Conservation (phyloP, 106 monocot species). For the Chionographis japonica region DNA sequence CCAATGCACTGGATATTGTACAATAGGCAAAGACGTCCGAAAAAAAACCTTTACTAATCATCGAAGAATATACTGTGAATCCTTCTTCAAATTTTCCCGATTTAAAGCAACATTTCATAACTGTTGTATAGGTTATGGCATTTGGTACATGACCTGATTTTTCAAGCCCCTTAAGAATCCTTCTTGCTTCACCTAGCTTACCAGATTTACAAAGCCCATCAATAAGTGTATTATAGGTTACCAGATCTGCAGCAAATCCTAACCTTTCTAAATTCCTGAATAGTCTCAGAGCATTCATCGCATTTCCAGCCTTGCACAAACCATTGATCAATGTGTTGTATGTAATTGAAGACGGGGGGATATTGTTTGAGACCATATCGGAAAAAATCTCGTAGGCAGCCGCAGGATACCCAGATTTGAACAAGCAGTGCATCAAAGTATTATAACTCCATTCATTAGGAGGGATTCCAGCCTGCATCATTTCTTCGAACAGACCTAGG, state of each 20-base stretch:
- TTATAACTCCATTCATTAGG: conserved; percentile 83
- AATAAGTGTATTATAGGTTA: conserved; percentile 74
- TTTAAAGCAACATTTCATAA: conserved; percentile 76
- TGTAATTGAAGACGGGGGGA: conserved; percentile 51
- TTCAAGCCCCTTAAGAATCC: conserved; percentile 49
- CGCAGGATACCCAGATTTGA: conserved; percentile 56
- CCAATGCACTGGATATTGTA: conserved; percentile 65
- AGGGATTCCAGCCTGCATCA: conserved; percentile 42
- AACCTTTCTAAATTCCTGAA: conserved; percentile 45
- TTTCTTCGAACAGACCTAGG: conserved; percentile 64
- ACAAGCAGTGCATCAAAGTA: conserved; percentile 70
- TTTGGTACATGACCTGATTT: conserved; percentile 48
- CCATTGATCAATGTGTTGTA: conserved; percentile 83
- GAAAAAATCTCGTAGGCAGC: conserved; percentile 51
- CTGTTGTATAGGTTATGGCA: conserved; percentile 71
- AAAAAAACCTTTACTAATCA: conserved; percentile 40
- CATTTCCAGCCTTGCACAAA: conserved; percentile 65
- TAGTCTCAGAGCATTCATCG: conserved; percentile 40
- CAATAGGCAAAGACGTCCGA: conserved; percentile 72
- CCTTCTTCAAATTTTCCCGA: conserved; percentile 59
- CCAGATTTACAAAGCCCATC: conserved; percentile 73
- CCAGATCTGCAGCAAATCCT: conserved; percentile 53
- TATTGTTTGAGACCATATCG: conserved; percentile 47
- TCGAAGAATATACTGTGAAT: conserved; percentile 40
- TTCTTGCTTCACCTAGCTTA: conserved; percentile 38